Evolutionary conservation across 768 basidiomycete species (phyloP), one percentile per base, ranked within the genome.

Genomic region (Suillus plorans): DNA sequence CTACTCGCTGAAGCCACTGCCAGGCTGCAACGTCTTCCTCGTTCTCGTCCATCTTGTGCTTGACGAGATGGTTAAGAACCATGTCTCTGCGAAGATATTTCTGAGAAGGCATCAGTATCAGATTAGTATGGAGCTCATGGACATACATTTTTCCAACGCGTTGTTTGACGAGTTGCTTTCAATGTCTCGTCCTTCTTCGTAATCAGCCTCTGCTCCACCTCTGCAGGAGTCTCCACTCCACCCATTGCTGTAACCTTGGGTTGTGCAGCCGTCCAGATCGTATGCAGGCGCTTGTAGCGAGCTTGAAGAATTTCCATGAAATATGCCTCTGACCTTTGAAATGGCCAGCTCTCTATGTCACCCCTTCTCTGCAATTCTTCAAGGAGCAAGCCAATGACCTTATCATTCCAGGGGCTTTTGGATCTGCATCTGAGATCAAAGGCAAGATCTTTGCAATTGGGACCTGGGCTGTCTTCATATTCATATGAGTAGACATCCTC

Each of bases 261-360:
- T 49, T 64, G 64, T 2, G 57, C 57, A 8, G 14, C 47, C 6
- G 5, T 49, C 63, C 64, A 67, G 0, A 47, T 20, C 4, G 44
- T 65, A 16, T 31, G 34, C 18, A 67, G 58, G 25, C 20, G 20
- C 56, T 63, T 67, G 64, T 65, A 67, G 13, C 13, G 52, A 0
- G 61, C 47, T 14, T 55, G 55, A 10, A 67, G 41, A 41, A 41
- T 14, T 4, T 14, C 41, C 14, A 0, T 41, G 14, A 14, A 41
- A 5, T 41, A 41, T 18, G 5, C 42, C 31, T 64, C 59, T 6
- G 31, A 22, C 28, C 47, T 60, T 42, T 7, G 28, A 13, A 64
- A 18, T 25, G 59, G 42, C 67, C 67, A 67, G 16, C 18, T 50
- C 34, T 67, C 61, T 14, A 60, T 0, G 7, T 2, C 36, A 14